phyloP scores from a whole-genome alignment of 148 eudicot genomes.

The Nepenthes mirabilis region DNA sequence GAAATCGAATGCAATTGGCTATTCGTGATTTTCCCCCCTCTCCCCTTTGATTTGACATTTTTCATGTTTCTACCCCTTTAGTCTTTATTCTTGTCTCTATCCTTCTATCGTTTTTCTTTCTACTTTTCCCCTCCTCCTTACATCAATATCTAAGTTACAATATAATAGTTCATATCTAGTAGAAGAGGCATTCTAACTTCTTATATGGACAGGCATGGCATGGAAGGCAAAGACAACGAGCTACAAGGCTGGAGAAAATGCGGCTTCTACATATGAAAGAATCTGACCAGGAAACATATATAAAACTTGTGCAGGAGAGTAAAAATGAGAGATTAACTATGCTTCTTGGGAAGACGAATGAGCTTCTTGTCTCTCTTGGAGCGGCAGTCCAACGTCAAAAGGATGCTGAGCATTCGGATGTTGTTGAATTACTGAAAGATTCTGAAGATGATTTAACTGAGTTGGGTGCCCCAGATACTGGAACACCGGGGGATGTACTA shows the following conservation, averaged over 20 bases:
- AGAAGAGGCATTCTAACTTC: not conserved
- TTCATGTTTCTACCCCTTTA: too few species aligned
- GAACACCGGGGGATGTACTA: slow-evolving; percentile 32
- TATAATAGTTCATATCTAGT: too few species aligned
- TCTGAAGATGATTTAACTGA: slow-evolving; percentile 40
- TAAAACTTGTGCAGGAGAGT: slow-evolving; percentile 99
- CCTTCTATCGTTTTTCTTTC: too few species aligned
- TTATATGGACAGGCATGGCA: slow-evolving; percentile 67
- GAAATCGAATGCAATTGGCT: too few species aligned
- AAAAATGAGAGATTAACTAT: slow-evolving; percentile 87
- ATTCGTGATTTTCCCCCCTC: too few species aligned
- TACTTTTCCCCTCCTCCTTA: too few species aligned
- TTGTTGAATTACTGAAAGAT: slow-evolving; percentile 57
- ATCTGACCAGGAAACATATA: slow-evolving; percentile 87
- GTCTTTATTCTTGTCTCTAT: too few species aligned
- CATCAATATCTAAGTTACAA: too few species aligned
- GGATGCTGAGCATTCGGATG: slow-evolving; percentile 72
- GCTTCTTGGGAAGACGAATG: slow-evolving; percentile 97
- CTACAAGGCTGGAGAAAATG: slow-evolving; percentile 73
- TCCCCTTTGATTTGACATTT: too few species aligned
- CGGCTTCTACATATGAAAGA: slow-evolving; percentile 84
- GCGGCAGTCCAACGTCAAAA: slow-evolving; percentile 99
- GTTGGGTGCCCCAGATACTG: slow-evolving; percentile 15
- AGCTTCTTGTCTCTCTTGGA: slow-evolving; percentile 80
- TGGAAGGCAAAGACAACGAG: slow-evolving; percentile 93